phyloP scores from a whole-genome alignment of 2,329 filamentous ascomycete genomes.

The Nothomitra cinnamomea region DNA sequence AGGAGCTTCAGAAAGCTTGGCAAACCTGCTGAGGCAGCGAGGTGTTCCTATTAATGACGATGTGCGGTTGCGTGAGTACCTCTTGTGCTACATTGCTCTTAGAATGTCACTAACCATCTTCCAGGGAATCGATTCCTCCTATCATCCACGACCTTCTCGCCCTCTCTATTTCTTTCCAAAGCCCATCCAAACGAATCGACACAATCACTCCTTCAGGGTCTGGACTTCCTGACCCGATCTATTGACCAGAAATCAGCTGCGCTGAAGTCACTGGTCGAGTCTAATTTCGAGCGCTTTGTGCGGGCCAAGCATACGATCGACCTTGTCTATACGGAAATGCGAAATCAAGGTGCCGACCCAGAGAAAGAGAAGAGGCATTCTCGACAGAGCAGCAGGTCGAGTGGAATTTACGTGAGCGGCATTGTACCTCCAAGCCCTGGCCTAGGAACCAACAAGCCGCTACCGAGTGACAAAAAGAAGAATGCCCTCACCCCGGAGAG shows the following conservation, averaged over 20 bases:
- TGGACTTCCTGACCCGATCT: slow-evolving; percentile 73
- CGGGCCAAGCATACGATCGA: slow-evolving; percentile 95
- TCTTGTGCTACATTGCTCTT: slow-evolving; percentile 8
- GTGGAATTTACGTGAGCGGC: slow-evolving; percentile 30
- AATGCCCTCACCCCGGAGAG: slow-evolving; percentile 86
- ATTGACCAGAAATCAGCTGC: slow-evolving; percentile 98
- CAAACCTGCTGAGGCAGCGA: slow-evolving; percentile 57
- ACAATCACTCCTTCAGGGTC: slow-evolving; percentile 58
- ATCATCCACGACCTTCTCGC: slow-evolving; percentile 90
- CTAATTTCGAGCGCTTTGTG: slow-evolving; percentile 96
- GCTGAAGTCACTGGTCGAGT: slow-evolving; percentile 88
- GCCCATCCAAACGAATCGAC: slow-evolving; percentile 79
- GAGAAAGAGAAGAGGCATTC: slow-evolving; percentile 35
- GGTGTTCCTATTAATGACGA: slow-evolving; percentile 78
- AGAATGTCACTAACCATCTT: slow-evolving; percentile 10
- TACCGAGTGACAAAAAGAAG: slow-evolving; percentile 48
- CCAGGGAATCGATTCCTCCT: slow-evolving; percentile 80
- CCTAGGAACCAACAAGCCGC: slow-evolving; percentile 17
- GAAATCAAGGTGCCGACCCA: slow-evolving; percentile 44
- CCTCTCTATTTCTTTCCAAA: slow-evolving; percentile 78
- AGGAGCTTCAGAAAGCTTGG: slow-evolving; percentile 74
- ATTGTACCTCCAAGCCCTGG: slow-evolving; percentile 18
- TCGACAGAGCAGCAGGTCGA: slow-evolving; percentile 49
- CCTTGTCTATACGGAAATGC: slow-evolving; percentile 96
- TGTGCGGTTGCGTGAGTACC: slow-evolving; percentile 48